Base-by-base conservation (phyloP, 768 basidiomycete species). In the Pleurotus pulmonarius region DNA sequence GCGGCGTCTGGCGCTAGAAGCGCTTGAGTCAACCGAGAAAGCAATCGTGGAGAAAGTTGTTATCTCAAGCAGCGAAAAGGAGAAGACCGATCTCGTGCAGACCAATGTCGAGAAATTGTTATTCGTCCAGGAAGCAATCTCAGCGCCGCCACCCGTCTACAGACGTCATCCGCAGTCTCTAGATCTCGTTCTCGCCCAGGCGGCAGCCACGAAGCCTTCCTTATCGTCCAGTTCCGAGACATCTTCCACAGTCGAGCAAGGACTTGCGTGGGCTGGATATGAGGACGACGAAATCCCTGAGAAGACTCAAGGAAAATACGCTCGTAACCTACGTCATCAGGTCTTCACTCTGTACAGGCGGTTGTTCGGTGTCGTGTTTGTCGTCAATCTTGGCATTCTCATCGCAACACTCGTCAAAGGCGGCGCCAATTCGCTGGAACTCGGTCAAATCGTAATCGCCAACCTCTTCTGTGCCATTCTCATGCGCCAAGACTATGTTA, bases 281-380 rank as follows among this genome's bases (percentile, higher is more conserved):
- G 65, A 75, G 46, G 72, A 83, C 39, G 81, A 81, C 49, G 65
- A 63, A 11, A 60, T 84, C 1, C 83, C 83, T 1, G 70, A 75
- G 22, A 84, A 86, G 65, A 72, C 61, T 7, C 73, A 83, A 54
- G 70, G 75, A n/a, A 76, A 73, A 63, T 46, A 61, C 29, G n/a
- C 77, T 49, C 80, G 81, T 46, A 82, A 83, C 63, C 61, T 85
- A 26, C 80, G 83, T 44, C 76, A 83, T 64, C 78, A 77, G 56
- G 66, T 84, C 56, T 80, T 83, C 67, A 75, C 76, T 7, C 70
- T 84, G 11, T 86, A 84, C 64, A 80, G 82, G 47, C 76, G 83
- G 37, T 73, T 86, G 0, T 86, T 86, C 63, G 76, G 79, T 38
- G 62, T 85, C 44, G 79, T 83, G n/a, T 82, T 85, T 67, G 59